Base-by-base conservation (phyloP, 768 basidiomycete genomes). In the Agrocybe pediades region DNA sequence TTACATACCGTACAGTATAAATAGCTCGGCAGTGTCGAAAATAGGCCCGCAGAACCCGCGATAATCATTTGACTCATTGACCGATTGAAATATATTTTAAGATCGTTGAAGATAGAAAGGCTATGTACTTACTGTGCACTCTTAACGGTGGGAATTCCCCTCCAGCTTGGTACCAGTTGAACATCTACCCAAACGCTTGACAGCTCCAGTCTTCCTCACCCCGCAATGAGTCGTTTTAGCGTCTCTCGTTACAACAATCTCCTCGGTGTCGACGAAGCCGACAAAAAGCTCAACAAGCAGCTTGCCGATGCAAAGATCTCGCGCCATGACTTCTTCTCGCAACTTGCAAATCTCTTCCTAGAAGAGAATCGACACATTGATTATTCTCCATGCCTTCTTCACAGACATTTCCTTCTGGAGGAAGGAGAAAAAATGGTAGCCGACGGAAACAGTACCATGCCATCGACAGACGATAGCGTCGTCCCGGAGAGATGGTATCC, bases 371-470 rank as follows among this genome's bases (percentile, higher is more conserved):
- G n/a, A 16, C 5, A 21, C 9, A 15, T 11, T 4, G 41, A 17
- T 7, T 51, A 44, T 9, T 17, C 50, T 2, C 17, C 15, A 20
- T 51, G 50, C 20, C 50, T 51, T 23, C 20, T 51, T 8, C 50
- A 51, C 6, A 26, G 42, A 4, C 50, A 51, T n/a, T 33, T 21
- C 20, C 17, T 15, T 7, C 29, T 51, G 2, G n/a, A 23, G 11
- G 13, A 15, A 9, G 50, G 50, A 6, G 50, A 51, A n/a, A 41
- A 30, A 9, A 44, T 51, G 50, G 50, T 51, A 2, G 13, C 42
- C 3, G n/a, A 15, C 9, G 42, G 42, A 2, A 16, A 30, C 3
- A 20, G 27, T 17, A n/a, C 19, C 5, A 3, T 0, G 23, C 50
- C 50, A 2, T 16, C 27, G 0, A 23, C 2, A 7, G 41, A 44